Evolutionary conservation across 1,139 yeast genomes (phyloP), one percentile per base, ranked within the genome.

Genomic region (Candida mesenterica): DNA sequence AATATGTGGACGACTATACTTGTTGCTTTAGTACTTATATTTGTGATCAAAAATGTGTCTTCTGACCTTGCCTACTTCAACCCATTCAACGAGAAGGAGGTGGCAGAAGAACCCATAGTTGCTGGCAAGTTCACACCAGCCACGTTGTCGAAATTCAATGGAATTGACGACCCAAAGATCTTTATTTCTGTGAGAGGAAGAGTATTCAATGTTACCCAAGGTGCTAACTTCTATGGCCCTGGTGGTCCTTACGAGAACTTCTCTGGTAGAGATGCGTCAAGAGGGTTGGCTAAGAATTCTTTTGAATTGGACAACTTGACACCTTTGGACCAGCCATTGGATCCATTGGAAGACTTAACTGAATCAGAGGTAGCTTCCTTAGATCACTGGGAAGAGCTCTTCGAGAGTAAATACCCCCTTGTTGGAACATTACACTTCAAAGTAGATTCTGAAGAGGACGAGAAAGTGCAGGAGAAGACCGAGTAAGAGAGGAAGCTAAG

Each of bases 201-300:
- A 30, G 96, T 92, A 4, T 92, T 77, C 55, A 96, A 92, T 55
- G 96, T 89, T 17, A 68, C 87, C 8, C 69, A 72, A 16, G 96
- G 96, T 0, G 77, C 89, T 43, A 74, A 79, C 34, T 92, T 92
- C 56, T 92, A 94, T 55, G 98, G 98, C 0, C 98, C 98, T 3
- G 89, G 94, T 15, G 97, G 97, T 0, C 96, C 97, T 0, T 92
- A 92, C 60, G 82, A 85, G 39, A 89, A 88, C 55, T 92, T 92
- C 68, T 97, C 97, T 1, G 98, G 98, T 3, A 83, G 88, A 48
- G 98, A 92, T 62, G 97, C 98, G 2, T 84, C 95, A 2, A 69
- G 98, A 46, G 98, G 98, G 0, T 73, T 92, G 43, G 97, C 97
- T 1, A 70, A 77, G 52, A 92, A 90, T 59, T 85, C 96, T 23